Evolutionary conservation across 352 stramenopile species (phyloP).

Genomic region (Globisporangium viniferum): DNA sequence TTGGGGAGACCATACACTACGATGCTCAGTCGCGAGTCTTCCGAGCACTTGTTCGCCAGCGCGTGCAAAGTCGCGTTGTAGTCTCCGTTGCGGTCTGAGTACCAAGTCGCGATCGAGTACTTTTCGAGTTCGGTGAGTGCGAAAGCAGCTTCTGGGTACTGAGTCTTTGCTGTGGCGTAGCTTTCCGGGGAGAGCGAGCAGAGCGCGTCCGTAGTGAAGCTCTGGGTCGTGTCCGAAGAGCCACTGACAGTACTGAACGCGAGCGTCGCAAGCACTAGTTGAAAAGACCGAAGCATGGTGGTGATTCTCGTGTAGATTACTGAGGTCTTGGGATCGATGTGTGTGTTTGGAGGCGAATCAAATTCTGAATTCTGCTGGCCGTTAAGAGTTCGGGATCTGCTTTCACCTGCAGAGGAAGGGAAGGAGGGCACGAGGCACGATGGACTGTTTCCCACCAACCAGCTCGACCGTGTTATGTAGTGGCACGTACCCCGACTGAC

Average conservation of each 20-base stretch:
- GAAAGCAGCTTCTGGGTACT: neutral
- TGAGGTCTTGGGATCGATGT: neutral
- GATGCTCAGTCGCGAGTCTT: conserved; percentile 39
- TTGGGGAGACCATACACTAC: conserved; percentile 68
- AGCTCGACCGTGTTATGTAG: no score
- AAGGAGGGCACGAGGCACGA: no score
- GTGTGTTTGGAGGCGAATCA: neutral
- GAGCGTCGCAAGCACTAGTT: neutral
- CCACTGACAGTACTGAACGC: neutral
- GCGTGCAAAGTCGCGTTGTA: neutral
- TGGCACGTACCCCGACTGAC: no score
- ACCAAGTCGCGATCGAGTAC: conserved; percentile 13
- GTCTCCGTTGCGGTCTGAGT: neutral
- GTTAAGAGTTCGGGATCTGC: neutral
- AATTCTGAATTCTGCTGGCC: neutral
- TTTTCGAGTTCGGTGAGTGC: conserved; percentile 34
- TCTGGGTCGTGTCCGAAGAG: neutral
- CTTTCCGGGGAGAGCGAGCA: neutral
- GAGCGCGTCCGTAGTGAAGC: neutral
- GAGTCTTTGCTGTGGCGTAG: neutral
- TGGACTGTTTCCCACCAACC: no score
- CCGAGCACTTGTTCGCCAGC: neutral
- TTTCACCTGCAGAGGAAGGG: no score
- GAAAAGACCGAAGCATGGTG: neutral
- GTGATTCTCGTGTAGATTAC: neutral